Conservation (phyloP, 768 basidiomycete species). For the Scleroderma citrinum region DNA sequence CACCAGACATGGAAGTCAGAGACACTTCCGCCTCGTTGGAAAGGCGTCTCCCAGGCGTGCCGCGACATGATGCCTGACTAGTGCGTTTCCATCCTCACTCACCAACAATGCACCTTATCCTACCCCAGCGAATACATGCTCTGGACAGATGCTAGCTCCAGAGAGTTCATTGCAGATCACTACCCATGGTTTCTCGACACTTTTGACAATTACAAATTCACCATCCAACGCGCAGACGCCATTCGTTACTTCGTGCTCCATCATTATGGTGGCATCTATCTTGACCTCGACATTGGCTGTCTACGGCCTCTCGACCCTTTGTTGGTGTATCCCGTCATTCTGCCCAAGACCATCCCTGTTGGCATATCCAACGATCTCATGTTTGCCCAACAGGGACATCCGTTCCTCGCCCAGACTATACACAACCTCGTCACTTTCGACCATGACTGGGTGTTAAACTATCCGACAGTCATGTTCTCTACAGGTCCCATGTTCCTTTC, state of each 20-base stretch:
- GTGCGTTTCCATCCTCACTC: slow-evolving; percentile 45
- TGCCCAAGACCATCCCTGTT: slow-evolving; percentile 94
- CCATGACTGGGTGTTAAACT: slow-evolving; percentile 91
- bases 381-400: slow-evolving; percentile 78
- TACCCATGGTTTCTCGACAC: slow-evolving; percentile 94
- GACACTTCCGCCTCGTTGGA: slow-evolving; percentile 77
- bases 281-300: slow-evolving; percentile 97
- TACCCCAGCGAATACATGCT: slow-evolving; percentile 82
- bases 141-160: slow-evolving; percentile 91
- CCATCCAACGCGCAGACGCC: slow-evolving; percentile 92
- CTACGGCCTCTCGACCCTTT: slow-evolving; percentile 80
- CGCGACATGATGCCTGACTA: slow-evolving; percentile 93
- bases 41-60: slow-evolving; percentile 74
- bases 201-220: slow-evolving; percentile 86
- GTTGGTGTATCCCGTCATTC: slow-evolving; percentile 77
- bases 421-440: slow-evolving; percentile 89
- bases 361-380: slow-evolving; percentile 98
- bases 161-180: slow-evolving; percentile 80
- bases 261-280: slow-evolving; percentile 91
- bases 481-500: slow-evolving; percentile 99
- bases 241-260: slow-evolving; percentile 98
- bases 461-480: slow-evolving; percentile 99
- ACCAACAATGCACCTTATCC: slow-evolving; percentile 8
- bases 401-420: slow-evolving; percentile 90
- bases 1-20: slow-evolving; percentile 99